phyloP scores from a whole-genome alignment of 805 yeast genomes.

The Maudiozyma turicensis region DNA sequence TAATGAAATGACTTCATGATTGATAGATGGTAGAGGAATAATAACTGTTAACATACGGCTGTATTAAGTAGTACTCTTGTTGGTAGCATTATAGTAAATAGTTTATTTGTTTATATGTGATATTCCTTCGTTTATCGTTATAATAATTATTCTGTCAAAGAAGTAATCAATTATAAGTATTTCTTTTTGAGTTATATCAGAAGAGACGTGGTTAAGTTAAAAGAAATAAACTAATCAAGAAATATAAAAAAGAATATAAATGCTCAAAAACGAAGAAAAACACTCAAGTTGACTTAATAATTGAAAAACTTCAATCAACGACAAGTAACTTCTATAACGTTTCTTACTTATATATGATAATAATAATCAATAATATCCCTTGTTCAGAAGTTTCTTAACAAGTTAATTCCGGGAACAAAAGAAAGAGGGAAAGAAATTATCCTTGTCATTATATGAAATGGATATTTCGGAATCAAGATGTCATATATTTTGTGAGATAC shows the following conservation, averaged over 20 bases:
- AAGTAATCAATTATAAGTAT: neutral
- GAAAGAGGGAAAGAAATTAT: no score
- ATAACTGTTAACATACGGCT: slow-evolving; percentile 5
- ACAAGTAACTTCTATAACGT: no score
- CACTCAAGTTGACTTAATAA: neutral
- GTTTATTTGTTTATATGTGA: neutral
- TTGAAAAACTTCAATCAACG: no score
- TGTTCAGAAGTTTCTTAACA: no score
- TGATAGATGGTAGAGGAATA: neutral
- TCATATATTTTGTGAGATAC: no score
- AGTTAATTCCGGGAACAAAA: no score
- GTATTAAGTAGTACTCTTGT: slow-evolving; percentile 4
- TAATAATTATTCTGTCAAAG: neutral
- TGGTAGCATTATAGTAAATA: slow-evolving; percentile 4
- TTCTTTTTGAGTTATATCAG: neutral
- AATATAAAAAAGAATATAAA: neutral
- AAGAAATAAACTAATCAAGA: neutral
- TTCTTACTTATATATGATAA: no score
- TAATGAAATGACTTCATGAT: neutral
- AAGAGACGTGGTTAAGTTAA: neutral
- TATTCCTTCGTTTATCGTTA: no score
- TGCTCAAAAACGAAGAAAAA: neutral
- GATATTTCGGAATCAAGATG: no score
- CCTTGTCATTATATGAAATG: no score
- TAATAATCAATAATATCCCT: no score